phyloP scores from a whole-genome alignment of 352 stramenopile species.

The Phytopythium cucurbitacearum region DNA sequence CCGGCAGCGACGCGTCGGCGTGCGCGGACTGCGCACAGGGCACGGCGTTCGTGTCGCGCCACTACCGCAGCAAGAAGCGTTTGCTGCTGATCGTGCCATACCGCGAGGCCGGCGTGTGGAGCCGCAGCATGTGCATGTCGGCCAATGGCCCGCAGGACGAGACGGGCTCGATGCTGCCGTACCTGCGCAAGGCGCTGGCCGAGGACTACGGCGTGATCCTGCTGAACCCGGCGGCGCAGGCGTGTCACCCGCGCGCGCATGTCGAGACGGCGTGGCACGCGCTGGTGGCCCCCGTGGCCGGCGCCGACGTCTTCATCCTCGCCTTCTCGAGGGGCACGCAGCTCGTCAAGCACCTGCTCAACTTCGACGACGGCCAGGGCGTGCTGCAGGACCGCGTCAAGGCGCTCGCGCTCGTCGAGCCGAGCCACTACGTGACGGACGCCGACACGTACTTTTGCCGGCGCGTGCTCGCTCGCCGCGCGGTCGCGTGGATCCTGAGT shows the following conservation, averaged over 20 bases:
- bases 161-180: constrained; percentile 74
- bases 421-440: constrained; percentile 75
- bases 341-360: constrained; percentile 78
- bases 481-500: constrained; percentile 72
- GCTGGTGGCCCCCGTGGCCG: constrained; percentile 25
- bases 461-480: constrained; percentile 59
- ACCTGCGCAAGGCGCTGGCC: constrained; percentile 72
- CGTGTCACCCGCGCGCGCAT: constrained; percentile 65
- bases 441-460: constrained; percentile 75
- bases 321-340: constrained; percentile 72
- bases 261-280: constrained; percentile 80
- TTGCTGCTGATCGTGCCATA: constrained; percentile 84
- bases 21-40: constrained; percentile 61
- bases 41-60: constrained; percentile 63
- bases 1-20: constrained; percentile 18
- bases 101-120: constrained; percentile 83
- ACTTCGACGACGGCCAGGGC: constrained; percentile 73
- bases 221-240: constrained; percentile 74
- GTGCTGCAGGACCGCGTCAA: constrained; percentile 81
- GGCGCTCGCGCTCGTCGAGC: constrained; percentile 74
- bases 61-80: constrained; percentile 54
- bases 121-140: constrained; percentile 78
- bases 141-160: constrained; percentile 38
- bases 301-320: constrained; percentile 62
- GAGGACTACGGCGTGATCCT: constrained; percentile 84